Evolutionary conservation across 106 monocot species (phyloP).

Genomic region (Ottelia alismoides): DNA sequence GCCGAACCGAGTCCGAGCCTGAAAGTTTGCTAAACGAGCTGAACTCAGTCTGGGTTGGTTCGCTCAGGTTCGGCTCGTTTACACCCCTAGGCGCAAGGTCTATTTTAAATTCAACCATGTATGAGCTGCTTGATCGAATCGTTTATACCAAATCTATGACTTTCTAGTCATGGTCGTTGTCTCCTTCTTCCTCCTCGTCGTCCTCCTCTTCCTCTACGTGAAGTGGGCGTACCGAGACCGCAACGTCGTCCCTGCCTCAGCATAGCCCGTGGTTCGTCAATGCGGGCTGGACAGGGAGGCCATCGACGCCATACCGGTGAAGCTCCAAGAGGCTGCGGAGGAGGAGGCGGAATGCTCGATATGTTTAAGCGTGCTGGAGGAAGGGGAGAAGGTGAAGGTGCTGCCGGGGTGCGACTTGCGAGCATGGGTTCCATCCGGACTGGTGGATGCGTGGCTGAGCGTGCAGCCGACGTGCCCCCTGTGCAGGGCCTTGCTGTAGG

Average conservation of each 20-base stretch:
- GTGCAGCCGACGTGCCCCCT: conserved; percentile 39
- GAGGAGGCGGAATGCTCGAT: conserved; percentile 31
- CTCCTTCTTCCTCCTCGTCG: conserved; percentile 10
- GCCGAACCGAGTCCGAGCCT: too few relatives aligned
- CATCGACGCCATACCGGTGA: conserved; percentile 3
- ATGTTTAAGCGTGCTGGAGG: conserved; percentile 20
- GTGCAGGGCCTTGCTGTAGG: conserved; percentile 29
- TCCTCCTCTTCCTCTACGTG: conserved; percentile 11
- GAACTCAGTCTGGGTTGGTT: too few relatives aligned
- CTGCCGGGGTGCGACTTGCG: conserved; percentile 30
- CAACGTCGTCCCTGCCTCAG: not conserved
- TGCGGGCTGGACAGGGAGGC: conserved; percentile 4
- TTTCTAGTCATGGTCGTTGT: conserved; percentile 5
- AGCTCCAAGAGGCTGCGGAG: not conserved
- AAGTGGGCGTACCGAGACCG: conserved; percentile 8
- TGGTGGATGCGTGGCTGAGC: conserved; percentile 39
- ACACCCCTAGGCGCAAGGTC: too few relatives aligned
- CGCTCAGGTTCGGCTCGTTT: too few relatives aligned
- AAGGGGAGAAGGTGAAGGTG: conserved; percentile 39
- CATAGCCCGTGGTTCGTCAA: not conserved
- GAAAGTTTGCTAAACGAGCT: too few relatives aligned
- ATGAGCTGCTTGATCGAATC: too few relatives aligned
- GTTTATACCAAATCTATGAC: too few relatives aligned
- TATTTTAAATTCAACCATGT: too few relatives aligned
- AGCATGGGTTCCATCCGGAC: conserved; percentile 38